phyloP scores from a whole-genome alignment of 345 rosid genomes.

The Citrus inodora region DNA sequence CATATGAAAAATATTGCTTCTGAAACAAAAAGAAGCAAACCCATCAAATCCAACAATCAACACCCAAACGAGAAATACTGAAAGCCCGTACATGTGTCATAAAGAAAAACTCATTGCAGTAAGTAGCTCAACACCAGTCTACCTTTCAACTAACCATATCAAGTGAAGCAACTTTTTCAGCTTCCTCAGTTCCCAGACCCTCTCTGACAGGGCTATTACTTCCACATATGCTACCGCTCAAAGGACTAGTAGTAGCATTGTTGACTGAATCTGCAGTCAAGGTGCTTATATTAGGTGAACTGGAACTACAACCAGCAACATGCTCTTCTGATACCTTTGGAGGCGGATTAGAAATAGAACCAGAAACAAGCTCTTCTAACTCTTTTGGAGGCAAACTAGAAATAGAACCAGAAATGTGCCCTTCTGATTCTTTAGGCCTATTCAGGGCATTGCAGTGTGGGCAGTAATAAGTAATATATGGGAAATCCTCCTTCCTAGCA shows the following conservation, averaged over 20 bases:
- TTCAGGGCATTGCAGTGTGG: constrained; percentile 89
- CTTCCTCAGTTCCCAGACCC: background rate
- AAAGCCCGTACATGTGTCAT: background rate
- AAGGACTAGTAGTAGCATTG: constrained; percentile 16
- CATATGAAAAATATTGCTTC: background rate
- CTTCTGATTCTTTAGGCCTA: constrained; percentile 49
- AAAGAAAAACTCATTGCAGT: background rate
- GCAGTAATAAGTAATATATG: constrained; percentile 72
- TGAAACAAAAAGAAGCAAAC: background rate
- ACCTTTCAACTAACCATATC: background rate
- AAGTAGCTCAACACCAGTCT: background rate
- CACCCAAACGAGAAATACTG: background rate
- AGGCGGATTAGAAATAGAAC: constrained; percentile 20
- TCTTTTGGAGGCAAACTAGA: constrained; percentile 36
- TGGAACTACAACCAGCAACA: constrained; percentile 20
- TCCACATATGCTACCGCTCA: background rate
- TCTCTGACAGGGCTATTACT: constrained; percentile 2
- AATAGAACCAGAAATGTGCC: constrained; percentile 24
- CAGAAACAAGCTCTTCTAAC: constrained; percentile 31
- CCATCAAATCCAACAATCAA: background rate
- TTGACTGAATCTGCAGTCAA: constrained; percentile 17
- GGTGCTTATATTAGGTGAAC: constrained; percentile 26
- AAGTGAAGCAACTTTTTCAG: background rate
- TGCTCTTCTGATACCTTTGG: constrained; percentile 43
- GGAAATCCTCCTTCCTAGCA: constrained; percentile 78